Base-by-base conservation (phyloP, 371 early-diverging fungal genomes). In the Lichtheimia ramosa region DNA sequence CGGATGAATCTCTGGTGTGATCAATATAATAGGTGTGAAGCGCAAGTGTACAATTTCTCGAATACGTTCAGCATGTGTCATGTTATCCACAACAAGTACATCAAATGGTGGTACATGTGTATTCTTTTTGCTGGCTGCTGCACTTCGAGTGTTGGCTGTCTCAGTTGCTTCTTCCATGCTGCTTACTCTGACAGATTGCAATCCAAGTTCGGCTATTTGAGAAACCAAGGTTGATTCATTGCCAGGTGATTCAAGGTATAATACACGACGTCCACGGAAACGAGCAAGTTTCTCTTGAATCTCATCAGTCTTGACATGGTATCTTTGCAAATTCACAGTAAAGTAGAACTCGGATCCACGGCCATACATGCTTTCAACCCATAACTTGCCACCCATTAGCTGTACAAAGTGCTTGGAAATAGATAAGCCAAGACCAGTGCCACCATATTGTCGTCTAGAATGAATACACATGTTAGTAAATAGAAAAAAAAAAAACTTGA, bases 401-500 rank as follows among this genome's bases (percentile, higher is more conserved):
- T 83, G 75, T 20, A 88, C 89, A 6, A 95, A 75, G 43, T 85
- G 81, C 65, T 85, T 85, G 7, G 88, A 89, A 43, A 95, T 93
- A 14, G 89, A 86, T 41, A 95, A 70, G 0, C 96, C 96, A 12
- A 95, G 76, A 1, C 95, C 94, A 21, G 92, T 90, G 24, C 64
- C 64, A 12, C 64, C 64, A 39, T 64, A 64, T 40, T 64, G 39
- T 25, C 64, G 59, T 1, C 64, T 64, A 59, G 5, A 48, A 81
- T 54, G 16, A 49, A 1, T 27, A 54, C 3, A 2, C 43, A n/a
- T 43, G 16, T 43, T 16, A 50, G 12, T 12, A 12, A 43, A 24
- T 41, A 28, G 6, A 27, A n/a, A 0, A 24, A 28, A 16, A 39
- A n/a, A 54, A 16, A 14, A n/a, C 49, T 13, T 7, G 42, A n/a